Base-by-base conservation (phyloP, 176 grass and related monocot genomes). In the Paspalum notatum region DNA sequence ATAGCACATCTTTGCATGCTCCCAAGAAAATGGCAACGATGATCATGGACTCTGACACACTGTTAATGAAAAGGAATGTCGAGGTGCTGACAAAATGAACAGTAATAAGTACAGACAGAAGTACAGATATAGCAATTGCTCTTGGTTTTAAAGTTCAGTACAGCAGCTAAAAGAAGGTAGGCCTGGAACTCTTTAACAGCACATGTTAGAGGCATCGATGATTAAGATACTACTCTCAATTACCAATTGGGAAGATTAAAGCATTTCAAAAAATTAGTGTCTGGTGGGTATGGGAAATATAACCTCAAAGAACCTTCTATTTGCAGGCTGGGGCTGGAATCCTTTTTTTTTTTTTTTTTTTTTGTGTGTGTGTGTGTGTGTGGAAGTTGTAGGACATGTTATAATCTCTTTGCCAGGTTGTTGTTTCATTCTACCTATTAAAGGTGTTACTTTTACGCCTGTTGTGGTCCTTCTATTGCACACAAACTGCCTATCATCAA, bases 291-390 rank as follows among this genome's bases (percentile, higher is more conserved):
- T 21, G 14, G 51, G 68, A 4, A 64, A 72, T 8, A 51, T 52
- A 79, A 72, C 76, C 47, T 73, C 40, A 9, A 75, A 47, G 25
- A 74, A 66, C 20, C 55, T 62, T 85, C 42, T 50, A n/a, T 39
- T 20, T 41, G 49, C 42, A 41, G 42, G 42, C 21, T 61, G 59
- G 45, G 32, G 14, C 49, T 46, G 5, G 62, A 54, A 49, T 54
- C 43, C 75, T 73, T 74, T 86, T 84, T 50, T 74, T n/a, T n/a
- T n/a, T n/a, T n/a, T n/a, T n/a, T n/a, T n/a, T n/a, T n/a, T n/a
- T n/a, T n/a, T n/a, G n/a, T n/a, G n/a, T n/a, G n/a, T n/a, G n/a
- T n/a, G n/a, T n/a, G n/a, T n/a, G n/a, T n/a, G n/a, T n/a, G 40
- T 45, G 27, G 20, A 42, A 79, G 67, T 50, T 71, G 14, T 42